Percentiles rank a stretch among this genome's conserved stretches.
These are phyloP conservation scores for Fragilaria radians DNA, from an alignment of 108 stramenopile genomes.

Conservation along the genomic window DNA sequence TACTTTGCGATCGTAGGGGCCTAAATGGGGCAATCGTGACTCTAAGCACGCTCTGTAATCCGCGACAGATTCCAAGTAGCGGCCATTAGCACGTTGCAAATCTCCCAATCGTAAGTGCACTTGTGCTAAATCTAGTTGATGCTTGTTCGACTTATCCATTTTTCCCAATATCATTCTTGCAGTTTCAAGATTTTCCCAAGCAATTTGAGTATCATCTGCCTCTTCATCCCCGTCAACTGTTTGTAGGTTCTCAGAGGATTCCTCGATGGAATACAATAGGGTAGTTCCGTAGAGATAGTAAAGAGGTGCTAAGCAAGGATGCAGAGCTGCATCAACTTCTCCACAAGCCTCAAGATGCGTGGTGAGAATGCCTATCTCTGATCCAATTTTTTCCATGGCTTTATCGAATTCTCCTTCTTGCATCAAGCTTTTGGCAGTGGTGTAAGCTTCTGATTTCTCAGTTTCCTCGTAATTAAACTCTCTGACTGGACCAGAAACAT, in stretches of 20 bases:
- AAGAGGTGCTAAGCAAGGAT: constrained; percentile 65
- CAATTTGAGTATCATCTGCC: constrained; percentile 74
- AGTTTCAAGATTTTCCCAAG: constrained; percentile 81
- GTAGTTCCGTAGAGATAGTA: constrained; percentile 87
- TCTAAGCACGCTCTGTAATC: constrained; percentile 55
- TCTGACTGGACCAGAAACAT: not conserved
- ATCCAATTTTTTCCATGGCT: constrained; percentile 36
- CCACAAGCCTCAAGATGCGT: constrained; percentile 1
- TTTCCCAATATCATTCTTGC: constrained; percentile 55
- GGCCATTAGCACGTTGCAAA: constrained; percentile 62
- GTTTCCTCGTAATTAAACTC: constrained; percentile 34
- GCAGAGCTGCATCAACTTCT: constrained; percentile 26
- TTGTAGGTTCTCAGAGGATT: constrained; percentile 40
- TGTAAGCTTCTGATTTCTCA: constrained; percentile 35
- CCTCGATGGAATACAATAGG: constrained; percentile 77
- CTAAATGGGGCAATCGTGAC: constrained; percentile 17
- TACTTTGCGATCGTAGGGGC: constrained; percentile 54
- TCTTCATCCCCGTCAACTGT: constrained; percentile 14
- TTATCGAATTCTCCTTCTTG: constrained; percentile 45
- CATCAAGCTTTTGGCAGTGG: constrained; percentile 38
- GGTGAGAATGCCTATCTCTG: not conserved
- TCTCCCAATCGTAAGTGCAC: constrained; percentile 70
- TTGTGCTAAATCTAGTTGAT: constrained; percentile 58
- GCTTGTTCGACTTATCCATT: not conserved
- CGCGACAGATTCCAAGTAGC: constrained; percentile 36